Evolutionary conservation across 441 rosid genomes (phyloP), one percentile per base, ranked within the genome.

Genomic region (Aleurites moluccanus): DNA sequence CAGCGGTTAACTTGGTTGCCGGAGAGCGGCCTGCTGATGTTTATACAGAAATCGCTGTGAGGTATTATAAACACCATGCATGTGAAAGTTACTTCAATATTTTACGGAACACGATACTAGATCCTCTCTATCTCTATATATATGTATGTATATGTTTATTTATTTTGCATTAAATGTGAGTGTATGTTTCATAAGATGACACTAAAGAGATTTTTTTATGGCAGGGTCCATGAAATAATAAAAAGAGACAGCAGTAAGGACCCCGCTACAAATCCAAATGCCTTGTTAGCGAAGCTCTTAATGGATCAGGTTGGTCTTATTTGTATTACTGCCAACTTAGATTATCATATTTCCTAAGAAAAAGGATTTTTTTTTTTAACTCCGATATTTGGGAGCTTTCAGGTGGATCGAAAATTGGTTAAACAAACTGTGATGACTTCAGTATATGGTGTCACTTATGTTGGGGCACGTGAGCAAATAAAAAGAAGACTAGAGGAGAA

Each of bases 391-490:
- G 75, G 72, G 66, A 79, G 27, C 65, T 78, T 85, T 83, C 91
- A 95, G 99, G 98, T 95, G 60, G 98, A 95, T 81, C 82, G 98
- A 73, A 95, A 93, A 84, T 80, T 95, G 81, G 97, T 95, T 67
- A 93, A 93, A 73, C 99, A 95, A 80, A 95, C 99, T 0, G 99
- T 95, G 78, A 95, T 95, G 99, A 95, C 99, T 75, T 95, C 99
- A 72, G 99, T 95, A 49, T 95, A 95, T 89, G 99, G 98, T 79
- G 99, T 95, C 72, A 95, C 99, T 65, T 95, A 83, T 84, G 89
- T 91, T 61, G 99, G 99, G 60, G 99, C 99, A 55, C 97, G 99
- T 68, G 98, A 93, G 78, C 99, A 95, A 79, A 95, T 93, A 83
- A 91, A 87, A 85, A 85, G 87, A 86, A 88, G 98, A 85, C 87